Percentiles rank a stretch among this genome's conserved stretches.
These are phyloP conservation scores for Phialocephala subalpina DNA, from an alignment of 2,329 filamentous ascomycete species.

Conservation along the genomic window DNA sequence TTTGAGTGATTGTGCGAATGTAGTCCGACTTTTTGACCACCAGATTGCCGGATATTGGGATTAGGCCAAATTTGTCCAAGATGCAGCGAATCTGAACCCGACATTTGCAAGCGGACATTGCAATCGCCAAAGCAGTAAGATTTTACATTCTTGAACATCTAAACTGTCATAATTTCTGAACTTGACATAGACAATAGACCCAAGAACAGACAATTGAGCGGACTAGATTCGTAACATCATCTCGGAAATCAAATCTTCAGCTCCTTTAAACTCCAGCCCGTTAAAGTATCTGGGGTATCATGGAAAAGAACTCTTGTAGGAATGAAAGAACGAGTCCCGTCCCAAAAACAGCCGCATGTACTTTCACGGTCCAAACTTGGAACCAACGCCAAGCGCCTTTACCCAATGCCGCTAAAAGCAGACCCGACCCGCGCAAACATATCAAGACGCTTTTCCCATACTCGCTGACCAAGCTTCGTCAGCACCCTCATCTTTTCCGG, in stretches of 20 bases:
- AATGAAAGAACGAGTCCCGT: slow-evolving; percentile 7
- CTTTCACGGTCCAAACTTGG: slow-evolving; percentile 15
- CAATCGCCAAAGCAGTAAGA: neutral
- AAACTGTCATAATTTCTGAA: neutral
- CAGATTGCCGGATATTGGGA: neutral
- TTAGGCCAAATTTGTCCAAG: neutral
- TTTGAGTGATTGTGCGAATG: neutral
- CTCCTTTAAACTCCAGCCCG: slow-evolving; percentile 6
- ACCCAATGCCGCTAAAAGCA: slow-evolving; percentile 26
- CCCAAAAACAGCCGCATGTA: slow-evolving; percentile 6
- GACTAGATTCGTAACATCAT: neutral
- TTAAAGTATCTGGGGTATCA: slow-evolving; percentile 13
- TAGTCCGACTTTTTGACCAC: neutral
- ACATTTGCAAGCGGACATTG: neutral
- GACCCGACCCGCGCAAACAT: slow-evolving; percentile 12
- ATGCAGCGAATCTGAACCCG: neutral
- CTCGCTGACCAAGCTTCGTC: slow-evolving; percentile 46
- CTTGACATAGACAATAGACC: neutral
- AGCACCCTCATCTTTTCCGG: slow-evolving; percentile 49
- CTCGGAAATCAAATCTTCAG: neutral
- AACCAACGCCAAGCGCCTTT: slow-evolving; percentile 17
- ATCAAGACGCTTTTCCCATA: slow-evolving; percentile 31
- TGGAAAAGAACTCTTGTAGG: slow-evolving; percentile 12
- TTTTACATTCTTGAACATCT: neutral
- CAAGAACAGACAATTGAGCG: neutral